These are phyloP conservation scores for Ophiostoma ulmi DNA, from an alignment of 2,329 filamentous ascomycete genomes.

Conservation along the genomic window DNA sequence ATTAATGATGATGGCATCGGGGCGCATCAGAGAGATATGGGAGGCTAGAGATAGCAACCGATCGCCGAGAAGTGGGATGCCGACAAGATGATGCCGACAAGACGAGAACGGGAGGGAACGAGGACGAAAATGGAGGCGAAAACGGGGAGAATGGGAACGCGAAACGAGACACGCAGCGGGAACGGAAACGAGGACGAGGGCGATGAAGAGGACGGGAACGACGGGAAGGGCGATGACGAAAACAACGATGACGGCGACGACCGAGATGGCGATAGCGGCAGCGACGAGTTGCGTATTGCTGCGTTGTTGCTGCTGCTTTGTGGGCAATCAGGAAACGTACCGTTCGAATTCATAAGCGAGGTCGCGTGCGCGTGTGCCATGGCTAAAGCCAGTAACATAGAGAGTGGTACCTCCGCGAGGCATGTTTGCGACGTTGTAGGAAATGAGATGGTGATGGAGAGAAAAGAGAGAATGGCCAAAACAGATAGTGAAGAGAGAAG, in stretches of 20 bases:
- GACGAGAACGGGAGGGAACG: slow-evolving; percentile 6
- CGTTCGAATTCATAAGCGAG: slow-evolving; percentile 99
- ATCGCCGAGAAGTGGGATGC: slow-evolving; percentile 29
- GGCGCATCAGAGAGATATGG: background rate
- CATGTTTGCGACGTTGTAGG: slow-evolving; percentile 47
- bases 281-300: slow-evolving; percentile 5
- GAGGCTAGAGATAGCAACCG: slow-evolving; percentile 15
- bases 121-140: slow-evolving; percentile 17
- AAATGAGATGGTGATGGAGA: background rate
- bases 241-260: slow-evolving; percentile 30
- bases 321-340: slow-evolving; percentile 62
- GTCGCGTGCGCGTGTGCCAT: slow-evolving; percentile 96
- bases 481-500: background rate
- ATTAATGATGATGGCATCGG: background rate
- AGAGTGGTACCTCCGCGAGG: slow-evolving; percentile 91
- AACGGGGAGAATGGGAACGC: slow-evolving; percentile 29
- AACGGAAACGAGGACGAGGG: background rate
- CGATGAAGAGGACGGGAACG: slow-evolving; percentile 16
- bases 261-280: background rate
- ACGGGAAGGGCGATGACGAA: slow-evolving; percentile 21
- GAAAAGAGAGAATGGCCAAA: background rate
- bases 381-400: slow-evolving; percentile 98
- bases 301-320: background rate
- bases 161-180: background rate
- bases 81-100: slow-evolving; percentile 24